Evolutionary conservation across 768 basidiomycete species (phyloP), one percentile per base, ranked within the genome.

Genomic region (Suillus occidentalis): DNA sequence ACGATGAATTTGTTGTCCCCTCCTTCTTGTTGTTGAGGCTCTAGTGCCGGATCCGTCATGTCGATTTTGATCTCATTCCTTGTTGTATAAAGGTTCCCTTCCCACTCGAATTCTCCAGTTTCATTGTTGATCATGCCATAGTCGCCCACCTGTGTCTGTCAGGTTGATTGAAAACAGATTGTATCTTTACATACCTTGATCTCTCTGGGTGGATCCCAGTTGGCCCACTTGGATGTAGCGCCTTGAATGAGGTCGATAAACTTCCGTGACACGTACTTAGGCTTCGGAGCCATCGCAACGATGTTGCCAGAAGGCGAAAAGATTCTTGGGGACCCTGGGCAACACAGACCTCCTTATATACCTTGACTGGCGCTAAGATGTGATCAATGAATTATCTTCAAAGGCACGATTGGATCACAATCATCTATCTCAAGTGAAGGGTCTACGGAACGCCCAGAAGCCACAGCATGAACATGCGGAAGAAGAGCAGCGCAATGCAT

Each of bases 161-260:
- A 39, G 40, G 56, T 60, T 34, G 53, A 40, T 13, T 36, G 13
- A 31, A 8, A 60, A n/a, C 20, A 10, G 49, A 16, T 16, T 10
- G 8, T 16, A 9, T 18, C 5, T 40, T 8, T 12, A 69, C 71
- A 58, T 16, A 79, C 79, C 7, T 70, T 68, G 6, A 49, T 49
- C 6, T 12, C 12, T 53, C 68, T 70, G 52, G 76, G 74, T 0
- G 78, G 79, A 22, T 79, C 76, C 77, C 76, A 80, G 66, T 74
- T 79, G 56, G 68, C 77, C 78, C 77, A 80, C 65, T 79, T 79
- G 6, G 77, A 75, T 31, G 76, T 72, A 5, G 55, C 67, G 0
- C 63, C 50, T 0, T 37, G 71, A 52, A 79, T 76, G 22, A 79
- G 76, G 43, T 79, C 79, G 55, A 73, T 64, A 65, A 72, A 80